Evolutionary conservation across 495 filamentous ascomycete genomes (phyloP), one percentile per base, ranked within the genome.

Genomic region (Xanthoparmelia taractica): DNA sequence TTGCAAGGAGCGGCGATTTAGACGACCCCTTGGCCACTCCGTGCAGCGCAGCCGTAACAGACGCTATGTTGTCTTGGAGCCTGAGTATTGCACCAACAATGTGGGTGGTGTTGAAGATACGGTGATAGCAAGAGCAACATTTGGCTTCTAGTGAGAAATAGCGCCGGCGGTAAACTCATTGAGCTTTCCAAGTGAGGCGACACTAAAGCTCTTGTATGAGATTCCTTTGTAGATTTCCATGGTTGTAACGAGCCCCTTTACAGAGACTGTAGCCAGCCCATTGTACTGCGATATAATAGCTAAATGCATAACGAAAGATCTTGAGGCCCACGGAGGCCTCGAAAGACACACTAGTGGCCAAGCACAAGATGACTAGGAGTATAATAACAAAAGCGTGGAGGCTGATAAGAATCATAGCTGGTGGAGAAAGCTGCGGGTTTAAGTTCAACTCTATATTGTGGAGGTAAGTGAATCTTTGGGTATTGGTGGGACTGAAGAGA

Each of bases 211-310:
- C 11, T 27, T 10, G 27, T 25, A 48, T 7, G 33, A 12, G 29
- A 58, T 37, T 12, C 23, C 23, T 17, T 58, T 29, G 36, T 63
- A 63, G 40, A 52, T 34, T 8, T 41, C 61, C 2, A 63, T 18
- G 12, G 54, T 36, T 8, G 37, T 8, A 5, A 63, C 2, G 12
- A 18, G 54, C 13, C n/a, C 25, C 18, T 58, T 15, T 17, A 4
- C 54, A 15, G 36, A 41, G 3, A 63, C 23, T 48, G n/a, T 48
- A 27, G 11, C 1, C 4, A 48, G 15, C 10, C 6, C 8, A 27
- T 48, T 23, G 23, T 25, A 48, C 45, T 48, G 45, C 23, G n/a
- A n/a, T n/a, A n/a, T n/a, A n/a, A n/a, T n/a, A n/a, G n/a, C n/a
- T n/a, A n/a, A n/a, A n/a, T n/a, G n/a, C n/a, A n/a, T n/a, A n/a